phyloP scores from a whole-genome alignment of 805 yeast species.

The Jamesozyma rosinii region DNA sequence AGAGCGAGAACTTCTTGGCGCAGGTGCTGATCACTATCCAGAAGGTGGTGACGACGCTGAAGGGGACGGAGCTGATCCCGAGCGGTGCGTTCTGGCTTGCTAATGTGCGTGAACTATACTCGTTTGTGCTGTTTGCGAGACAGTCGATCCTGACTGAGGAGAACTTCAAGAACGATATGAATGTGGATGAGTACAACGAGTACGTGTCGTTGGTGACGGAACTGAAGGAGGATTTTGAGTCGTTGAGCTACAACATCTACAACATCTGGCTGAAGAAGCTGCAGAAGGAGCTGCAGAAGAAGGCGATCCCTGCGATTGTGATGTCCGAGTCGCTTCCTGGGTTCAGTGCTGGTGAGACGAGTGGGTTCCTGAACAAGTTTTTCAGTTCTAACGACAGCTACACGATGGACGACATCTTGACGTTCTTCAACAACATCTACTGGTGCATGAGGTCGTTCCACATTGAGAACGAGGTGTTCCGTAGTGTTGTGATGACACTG shows the following conservation, averaged over 20 bases:
- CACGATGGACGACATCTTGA: conserved; percentile 90
- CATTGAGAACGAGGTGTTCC: conserved; percentile 75
- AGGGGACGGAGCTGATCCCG: conserved; percentile 78
- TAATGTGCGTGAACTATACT: conserved; percentile 88
- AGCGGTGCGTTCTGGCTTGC: conserved; percentile 97
- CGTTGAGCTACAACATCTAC: conserved; percentile 84
- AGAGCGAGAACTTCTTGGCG: conserved; percentile 83
- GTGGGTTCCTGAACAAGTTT: conserved; percentile 74
- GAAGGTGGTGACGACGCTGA: conserved; percentile 64
- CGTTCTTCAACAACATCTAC: conserved; percentile 80
- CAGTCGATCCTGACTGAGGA: conserved; percentile 82
- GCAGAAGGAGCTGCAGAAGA: conserved; percentile 82
- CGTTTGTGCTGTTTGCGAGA: conserved; percentile 91
- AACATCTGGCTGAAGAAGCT: conserved; percentile 95
- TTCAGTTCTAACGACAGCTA: conserved; percentile 63
- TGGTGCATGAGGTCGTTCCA: conserved; percentile 90
- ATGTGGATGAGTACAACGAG: conserved; percentile 81
- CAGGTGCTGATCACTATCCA: conserved; percentile 83
- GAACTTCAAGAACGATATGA: conserved; percentile 70
- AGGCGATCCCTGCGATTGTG: conserved; percentile 90
- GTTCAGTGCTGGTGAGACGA: conserved; percentile 74
- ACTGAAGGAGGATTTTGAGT: conserved; percentile 88
- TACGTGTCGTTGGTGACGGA: conserved; percentile 82
- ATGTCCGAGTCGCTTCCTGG: conserved; percentile 94
- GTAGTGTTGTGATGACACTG: conserved; percentile 74